Evolutionary conservation across 179 eudicot genomes (phyloP).

Genomic region (Gypsophila paniculata): DNA sequence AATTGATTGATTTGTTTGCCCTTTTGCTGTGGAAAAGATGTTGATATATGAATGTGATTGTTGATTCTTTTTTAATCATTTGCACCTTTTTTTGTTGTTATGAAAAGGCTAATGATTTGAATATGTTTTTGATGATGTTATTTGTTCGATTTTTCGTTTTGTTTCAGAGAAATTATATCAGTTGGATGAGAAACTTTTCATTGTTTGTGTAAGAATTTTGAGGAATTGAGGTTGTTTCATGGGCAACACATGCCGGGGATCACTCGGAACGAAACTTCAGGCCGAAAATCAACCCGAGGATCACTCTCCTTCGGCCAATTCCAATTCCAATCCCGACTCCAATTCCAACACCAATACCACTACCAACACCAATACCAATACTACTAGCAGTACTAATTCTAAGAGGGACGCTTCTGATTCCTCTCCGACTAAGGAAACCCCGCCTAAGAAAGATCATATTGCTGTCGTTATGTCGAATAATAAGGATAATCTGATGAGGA

Average conservation of each 20-base stretch:
- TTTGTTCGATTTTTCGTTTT: not conserved
- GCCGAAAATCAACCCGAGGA: conserved; percentile 61
- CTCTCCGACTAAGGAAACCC: conserved; percentile 42
- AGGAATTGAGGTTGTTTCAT: conserved; percentile 52
- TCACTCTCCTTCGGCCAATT: conserved; percentile 25
- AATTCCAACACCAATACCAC: conserved; percentile 22
- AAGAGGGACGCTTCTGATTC: conserved; percentile 36
- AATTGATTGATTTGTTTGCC: too few species aligned
- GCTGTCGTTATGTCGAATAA: conserved; percentile 28
- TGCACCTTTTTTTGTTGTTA: too few species aligned
- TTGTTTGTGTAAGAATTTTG: conserved; percentile 17
- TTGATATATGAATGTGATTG: conserved; percentile 15
- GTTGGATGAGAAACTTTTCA: conserved; percentile 19
- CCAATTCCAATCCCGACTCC: conserved; percentile 19
- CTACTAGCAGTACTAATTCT: conserved; percentile 33
- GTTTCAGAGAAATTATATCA: conserved; percentile 27
- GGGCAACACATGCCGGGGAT: conserved; percentile 97
- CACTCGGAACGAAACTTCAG: conserved; percentile 52
- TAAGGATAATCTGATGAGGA: conserved; percentile 43
- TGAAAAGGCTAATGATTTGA: not conserved
- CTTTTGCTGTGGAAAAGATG: conserved; percentile 1
- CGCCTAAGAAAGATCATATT: conserved; percentile 34
- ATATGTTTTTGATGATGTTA: conserved; percentile 4
- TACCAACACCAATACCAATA: conserved; percentile 10
- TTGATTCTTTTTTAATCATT: not conserved